phyloP scores from a whole-genome alignment of 2,329 filamentous ascomycete species.

The Dactylellina parvicollis region DNA sequence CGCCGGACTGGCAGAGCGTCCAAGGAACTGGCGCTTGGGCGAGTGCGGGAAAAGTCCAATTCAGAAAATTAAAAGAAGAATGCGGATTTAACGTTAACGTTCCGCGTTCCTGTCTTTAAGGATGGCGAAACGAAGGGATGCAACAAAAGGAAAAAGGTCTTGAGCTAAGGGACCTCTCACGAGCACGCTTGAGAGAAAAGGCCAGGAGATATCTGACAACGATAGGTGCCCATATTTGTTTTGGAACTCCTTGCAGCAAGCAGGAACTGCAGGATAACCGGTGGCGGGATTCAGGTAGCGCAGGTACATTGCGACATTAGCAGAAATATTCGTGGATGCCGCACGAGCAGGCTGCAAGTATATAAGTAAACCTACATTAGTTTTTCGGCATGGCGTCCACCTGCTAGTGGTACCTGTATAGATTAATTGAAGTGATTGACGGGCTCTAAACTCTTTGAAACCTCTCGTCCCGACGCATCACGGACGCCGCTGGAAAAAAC shows the following conservation, averaged over 20 bases:
- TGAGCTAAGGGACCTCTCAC: constrained; percentile 3
- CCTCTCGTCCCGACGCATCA: constrained; percentile 26
- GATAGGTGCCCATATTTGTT: constrained; percentile 25
- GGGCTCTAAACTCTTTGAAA: constrained; percentile 43
- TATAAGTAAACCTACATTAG: constrained; percentile 33
- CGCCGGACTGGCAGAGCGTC: constrained; percentile 2
- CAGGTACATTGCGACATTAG: constrained; percentile 11
- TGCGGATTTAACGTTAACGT: constrained; percentile 40
- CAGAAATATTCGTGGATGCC: constrained; percentile 1
- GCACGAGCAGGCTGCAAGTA: constrained; percentile 18
- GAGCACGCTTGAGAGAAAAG: neutral
- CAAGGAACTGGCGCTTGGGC: constrained; percentile 22
- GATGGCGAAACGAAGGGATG: constrained; percentile 19
- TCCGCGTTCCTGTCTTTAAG: constrained; percentile 41
- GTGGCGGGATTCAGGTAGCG: constrained; percentile 36
- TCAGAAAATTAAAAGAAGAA: constrained; percentile 44
- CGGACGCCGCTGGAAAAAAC: constrained; percentile 42
- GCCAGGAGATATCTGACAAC: constrained; percentile 31
- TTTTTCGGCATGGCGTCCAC: constrained; percentile 44
- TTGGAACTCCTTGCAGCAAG: constrained; percentile 39
- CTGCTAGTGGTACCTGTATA: constrained; percentile 34
- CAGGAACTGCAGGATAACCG: constrained; percentile 31
- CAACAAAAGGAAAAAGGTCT: neutral
- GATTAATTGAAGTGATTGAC: constrained; percentile 10
- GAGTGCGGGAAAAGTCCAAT: constrained; percentile 27